Percentiles rank a stretch among this genome's conserved stretches.
Conservation (phyloP, 2,329 filamentous ascomycete genomes). For the Coniochaeta sp. region DNA sequence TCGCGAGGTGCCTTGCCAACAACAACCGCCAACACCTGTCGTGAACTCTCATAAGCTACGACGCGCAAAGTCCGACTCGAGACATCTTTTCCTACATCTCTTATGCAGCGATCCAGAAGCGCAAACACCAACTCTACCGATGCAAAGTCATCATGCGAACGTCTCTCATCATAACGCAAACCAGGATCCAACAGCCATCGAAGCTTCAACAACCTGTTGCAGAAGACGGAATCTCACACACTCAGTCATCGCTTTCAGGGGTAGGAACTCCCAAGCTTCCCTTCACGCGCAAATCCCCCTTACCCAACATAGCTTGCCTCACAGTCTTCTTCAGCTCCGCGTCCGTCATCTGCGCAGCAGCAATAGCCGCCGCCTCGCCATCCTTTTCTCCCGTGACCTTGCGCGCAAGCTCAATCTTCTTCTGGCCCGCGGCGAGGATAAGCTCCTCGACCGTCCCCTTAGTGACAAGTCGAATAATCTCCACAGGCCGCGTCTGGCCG, state of each 20-base stretch:
- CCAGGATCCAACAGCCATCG: background rate
- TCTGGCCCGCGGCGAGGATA: conserved; percentile 83
- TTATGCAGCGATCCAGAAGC: background rate
- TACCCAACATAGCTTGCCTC: conserved; percentile 11
- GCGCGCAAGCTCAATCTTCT: conserved; percentile 81
- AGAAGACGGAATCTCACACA: background rate
- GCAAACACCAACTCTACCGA: background rate
- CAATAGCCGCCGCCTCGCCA: conserved; percentile 5
- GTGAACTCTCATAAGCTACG: background rate
- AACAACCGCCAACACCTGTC: background rate
- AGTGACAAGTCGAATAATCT: conserved; percentile 80
- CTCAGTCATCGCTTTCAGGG: background rate
- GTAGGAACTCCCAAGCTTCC: background rate
- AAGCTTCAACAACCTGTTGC: background rate
- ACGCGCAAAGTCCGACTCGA: background rate
- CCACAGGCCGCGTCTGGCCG: conserved; percentile 82
- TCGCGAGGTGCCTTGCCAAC: background rate
- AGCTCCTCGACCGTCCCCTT: conserved; percentile 83
- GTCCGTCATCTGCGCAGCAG: conserved; percentile 10
- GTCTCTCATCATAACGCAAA: background rate
- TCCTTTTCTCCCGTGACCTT: conserved; percentile 37
- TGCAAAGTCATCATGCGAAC: background rate
- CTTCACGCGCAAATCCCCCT: background rate
- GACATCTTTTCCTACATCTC: background rate
- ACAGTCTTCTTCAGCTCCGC: conserved; percentile 18